A percentile compares a stretch with the other conserved stretches of the same genome.
phyloP scores from a whole-genome alignment of 2,329 filamentous ascomycete genomes.

The Annulohypoxylon truncatum region DNA sequence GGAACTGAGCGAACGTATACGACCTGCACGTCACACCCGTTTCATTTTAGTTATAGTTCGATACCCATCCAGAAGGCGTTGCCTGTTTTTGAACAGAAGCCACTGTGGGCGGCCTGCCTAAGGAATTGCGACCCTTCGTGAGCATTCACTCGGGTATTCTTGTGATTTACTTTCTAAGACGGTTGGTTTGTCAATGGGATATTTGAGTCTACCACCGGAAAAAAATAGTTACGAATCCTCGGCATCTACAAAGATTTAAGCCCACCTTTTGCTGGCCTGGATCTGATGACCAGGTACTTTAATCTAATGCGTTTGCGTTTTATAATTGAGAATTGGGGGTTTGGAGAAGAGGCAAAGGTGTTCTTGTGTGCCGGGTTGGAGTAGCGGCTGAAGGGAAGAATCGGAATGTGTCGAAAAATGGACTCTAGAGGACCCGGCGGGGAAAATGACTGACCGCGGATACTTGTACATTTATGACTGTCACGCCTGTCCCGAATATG shows the following conservation, averaged over 20 bases:
- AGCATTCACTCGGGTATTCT: slow-evolving; percentile 49
- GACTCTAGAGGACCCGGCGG: slow-evolving; percentile 42
- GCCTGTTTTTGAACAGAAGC: slow-evolving; percentile 40
- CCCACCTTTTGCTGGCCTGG: slow-evolving; percentile 52
- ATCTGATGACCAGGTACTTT: slow-evolving; percentile 48
- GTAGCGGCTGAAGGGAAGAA: slow-evolving; percentile 40
- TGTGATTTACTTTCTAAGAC: slow-evolving; percentile 48
- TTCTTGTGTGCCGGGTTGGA: slow-evolving; percentile 40
- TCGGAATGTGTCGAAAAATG: slow-evolving; percentile 40
- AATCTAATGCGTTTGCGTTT: slow-evolving; percentile 49
- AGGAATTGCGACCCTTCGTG: slow-evolving; percentile 48
- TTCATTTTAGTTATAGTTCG: slow-evolving; percentile 55
- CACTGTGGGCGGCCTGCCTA: slow-evolving; percentile 42
- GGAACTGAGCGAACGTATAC: slow-evolving; percentile 74
- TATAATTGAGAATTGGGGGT: slow-evolving; percentile 30
- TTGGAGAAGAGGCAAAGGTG: slow-evolving; percentile 33
- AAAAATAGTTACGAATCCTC: slow-evolving; percentile 40
- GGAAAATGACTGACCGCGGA: slow-evolving; percentile 36
- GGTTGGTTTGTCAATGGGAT: slow-evolving; percentile 39
- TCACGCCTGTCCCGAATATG: slow-evolving; percentile 43
- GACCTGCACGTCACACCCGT: slow-evolving; percentile 49
- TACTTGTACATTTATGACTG: slow-evolving; percentile 47
- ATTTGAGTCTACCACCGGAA: slow-evolving; percentile 33
- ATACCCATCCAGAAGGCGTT: slow-evolving; percentile 58
- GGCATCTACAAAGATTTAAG: slow-evolving; percentile 45